Evolutionary conservation across 2,329 filamentous ascomycete species (phyloP).

Genomic region (Penicillium sp.): DNA sequence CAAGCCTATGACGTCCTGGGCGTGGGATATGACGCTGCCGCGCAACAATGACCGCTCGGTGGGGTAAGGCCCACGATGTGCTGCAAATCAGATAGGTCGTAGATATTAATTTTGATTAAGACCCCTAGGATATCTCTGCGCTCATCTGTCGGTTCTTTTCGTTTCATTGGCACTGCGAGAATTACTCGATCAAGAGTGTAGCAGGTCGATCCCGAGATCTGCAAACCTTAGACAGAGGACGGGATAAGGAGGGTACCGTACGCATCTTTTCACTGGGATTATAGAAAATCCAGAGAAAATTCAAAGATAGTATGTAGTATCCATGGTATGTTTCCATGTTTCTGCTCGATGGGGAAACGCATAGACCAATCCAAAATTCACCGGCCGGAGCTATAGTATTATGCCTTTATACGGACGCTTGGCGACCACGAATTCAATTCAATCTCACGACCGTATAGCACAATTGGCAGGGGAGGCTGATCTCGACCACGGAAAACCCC

Average conservation of each 20-base stretch:
- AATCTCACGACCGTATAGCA: background rate
- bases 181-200: background rate
- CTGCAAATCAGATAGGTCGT: background rate
- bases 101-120: constrained; percentile 1
- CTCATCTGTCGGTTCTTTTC: background rate
- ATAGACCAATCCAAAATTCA: background rate
- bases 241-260: background rate
- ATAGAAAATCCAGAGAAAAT: too few species aligned
- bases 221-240: background rate
- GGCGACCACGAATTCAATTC: background rate
- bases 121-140: background rate
- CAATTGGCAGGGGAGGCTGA: background rate
- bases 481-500: background rate
- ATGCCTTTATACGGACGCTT: background rate
- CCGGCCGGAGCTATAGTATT: background rate
- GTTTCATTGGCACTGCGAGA: background rate
- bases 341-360: background rate
- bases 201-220: background rate
- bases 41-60: constrained; percentile 2
- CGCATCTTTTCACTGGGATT: background rate
- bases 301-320: too few species aligned
- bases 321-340: too few species aligned
- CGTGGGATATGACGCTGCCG: constrained; percentile 17
- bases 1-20: constrained; percentile 22
- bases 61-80: background rate